Base-by-base conservation (phyloP, 257 asterid species). In the Solanum pimpinellifolium region DNA sequence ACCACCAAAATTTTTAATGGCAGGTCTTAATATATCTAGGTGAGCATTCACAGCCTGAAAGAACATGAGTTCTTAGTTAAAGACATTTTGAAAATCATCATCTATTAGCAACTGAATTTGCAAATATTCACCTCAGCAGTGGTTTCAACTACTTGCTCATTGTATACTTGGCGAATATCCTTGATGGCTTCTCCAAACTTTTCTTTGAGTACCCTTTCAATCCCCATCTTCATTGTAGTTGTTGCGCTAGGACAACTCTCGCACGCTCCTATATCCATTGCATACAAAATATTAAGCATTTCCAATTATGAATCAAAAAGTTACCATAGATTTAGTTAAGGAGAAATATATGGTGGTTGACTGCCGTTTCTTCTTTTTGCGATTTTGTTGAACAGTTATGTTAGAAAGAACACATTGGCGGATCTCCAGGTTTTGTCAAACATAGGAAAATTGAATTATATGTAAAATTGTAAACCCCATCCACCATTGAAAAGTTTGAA, bases 211-310 rank as follows among this genome's bases (percentile, higher is more conserved):
- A 94, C 98, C 87, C 88, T 94, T 89, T 94, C 98, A 13, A 96
- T 93, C 20, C 99, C 99, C 98, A 96, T 87, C 86, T 90, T 94
- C 99, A 96, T 96, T 56, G 99, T 96, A 29, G 98, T 95, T 3
- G 98, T 94, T 75, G 98, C 95, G 87, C 99, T 95, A 31, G 98
- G 98, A 81, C 98, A 96, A 89, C 94, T 94, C 86, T 88, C 98
- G 35, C 98, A 95, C 20, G 99, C 98, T 86, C 98, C 98, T 95
- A 56, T 80, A 80, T 29, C 15, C 84, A 44, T 46, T 78, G 65
- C 49, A 56, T 78, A 78, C 65, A 27, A 78, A 78, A 78, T 21
- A 78, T 8, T 46, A 78, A 46, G 84, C 41, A 44, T 27, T 46
- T 75, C 56, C 83, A 11, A 11, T 75, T 25, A 78, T 46, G 84